Conservation (phyloP, 2,329 filamentous ascomycete genomes). For the Aspergillus eucalypticola region DNA sequence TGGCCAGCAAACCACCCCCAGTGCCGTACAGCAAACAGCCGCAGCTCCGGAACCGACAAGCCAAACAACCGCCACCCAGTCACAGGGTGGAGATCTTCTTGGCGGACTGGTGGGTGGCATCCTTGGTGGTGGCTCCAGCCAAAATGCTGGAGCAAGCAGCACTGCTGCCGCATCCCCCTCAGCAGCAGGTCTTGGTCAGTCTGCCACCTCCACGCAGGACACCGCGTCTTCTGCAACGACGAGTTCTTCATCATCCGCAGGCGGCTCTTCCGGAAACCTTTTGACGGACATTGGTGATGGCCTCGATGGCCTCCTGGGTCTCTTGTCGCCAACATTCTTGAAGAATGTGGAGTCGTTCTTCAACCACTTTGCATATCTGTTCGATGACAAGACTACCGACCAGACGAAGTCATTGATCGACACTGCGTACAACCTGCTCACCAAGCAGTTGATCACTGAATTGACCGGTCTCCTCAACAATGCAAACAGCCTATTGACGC, state of each 20-base stretch:
- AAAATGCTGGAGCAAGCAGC: background rate
- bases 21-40: conserved; percentile 6
- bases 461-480: conserved; percentile 24
- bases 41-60: conserved; percentile 2
- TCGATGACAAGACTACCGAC: conserved; percentile 34
- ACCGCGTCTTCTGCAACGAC: background rate
- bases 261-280: conserved; percentile 13
- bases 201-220: background rate
- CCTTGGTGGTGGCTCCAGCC: background rate
- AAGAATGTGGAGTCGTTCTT: conserved; percentile 37
- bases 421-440: conserved; percentile 26
- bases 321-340: conserved; percentile 32
- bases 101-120: conserved; percentile 7
- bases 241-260: too few species aligned
- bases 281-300: conserved; percentile 33
- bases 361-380: conserved; percentile 35
- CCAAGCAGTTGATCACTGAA: conserved; percentile 26
- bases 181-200: background rate
- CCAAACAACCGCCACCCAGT: conserved; percentile 1
- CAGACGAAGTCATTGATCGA: conserved; percentile 32
- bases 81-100: conserved; percentile 4
- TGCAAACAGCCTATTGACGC: conserved; percentile 21
- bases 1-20: conserved; percentile 4
- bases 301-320: conserved; percentile 30
- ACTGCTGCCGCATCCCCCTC: conserved; percentile 3